Evolutionary conservation across 1,284 basidiomycete genomes (phyloP).

Genomic region (Leccinum fallax): DNA sequence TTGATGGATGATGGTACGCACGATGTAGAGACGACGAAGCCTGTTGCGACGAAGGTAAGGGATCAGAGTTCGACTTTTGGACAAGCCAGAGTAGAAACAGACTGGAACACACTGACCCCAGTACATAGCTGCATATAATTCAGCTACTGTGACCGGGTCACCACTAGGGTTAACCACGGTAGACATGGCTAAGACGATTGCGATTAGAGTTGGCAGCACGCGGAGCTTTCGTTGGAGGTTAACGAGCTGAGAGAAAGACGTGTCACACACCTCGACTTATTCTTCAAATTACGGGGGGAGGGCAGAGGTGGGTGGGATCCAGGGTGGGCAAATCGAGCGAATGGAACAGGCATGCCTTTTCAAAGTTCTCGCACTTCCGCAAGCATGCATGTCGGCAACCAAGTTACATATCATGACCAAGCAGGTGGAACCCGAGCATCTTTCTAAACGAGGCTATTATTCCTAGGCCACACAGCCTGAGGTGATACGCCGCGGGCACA

Average conservation of each 20-base stretch:
- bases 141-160: conserved; percentile 4
- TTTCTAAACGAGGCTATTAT: not conserved
- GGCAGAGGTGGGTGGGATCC: not conserved
- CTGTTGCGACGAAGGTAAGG: conserved; percentile 1
- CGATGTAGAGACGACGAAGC: conserved; percentile 25
- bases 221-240: conserved; percentile 1
- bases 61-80: not conserved
- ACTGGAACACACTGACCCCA: conserved; percentile 18
- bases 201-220: not conserved
- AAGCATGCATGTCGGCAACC: conserved; percentile 1
- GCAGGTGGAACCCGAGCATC: not conserved
- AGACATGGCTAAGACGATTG: conserved; percentile 8
- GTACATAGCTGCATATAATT: conserved; percentile 23
- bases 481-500: not conserved
- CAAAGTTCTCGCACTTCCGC: not conserved
- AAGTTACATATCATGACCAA: conserved; percentile 2
- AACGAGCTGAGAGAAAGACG: not conserved
- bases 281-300: not conserved
- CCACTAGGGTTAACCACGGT: conserved; percentile 7
- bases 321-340: conserved; percentile 1
- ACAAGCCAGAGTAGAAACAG: not conserved
- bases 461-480: not conserved
- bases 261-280: not conserved
- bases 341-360: conserved; percentile 2
- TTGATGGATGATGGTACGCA: conserved; percentile 6